Evolutionary conservation across 805 yeast genomes (phyloP).

Genomic region (Hanseniaspora pseudoguilliermondii): DNA sequence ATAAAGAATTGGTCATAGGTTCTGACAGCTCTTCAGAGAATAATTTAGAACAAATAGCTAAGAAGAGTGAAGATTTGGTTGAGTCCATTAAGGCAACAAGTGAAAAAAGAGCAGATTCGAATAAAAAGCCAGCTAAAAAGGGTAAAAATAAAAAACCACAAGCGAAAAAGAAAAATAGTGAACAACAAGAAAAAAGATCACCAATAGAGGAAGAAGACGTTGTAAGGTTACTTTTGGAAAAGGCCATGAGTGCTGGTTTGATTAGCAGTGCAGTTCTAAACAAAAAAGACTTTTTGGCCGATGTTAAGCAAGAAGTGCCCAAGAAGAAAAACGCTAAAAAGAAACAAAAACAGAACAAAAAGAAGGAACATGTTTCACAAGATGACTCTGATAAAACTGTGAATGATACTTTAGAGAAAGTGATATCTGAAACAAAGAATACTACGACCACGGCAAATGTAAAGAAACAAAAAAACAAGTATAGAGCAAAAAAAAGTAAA

Average conservation of each 20-base stretch:
- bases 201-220: conserved; percentile 1
- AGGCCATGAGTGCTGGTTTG: conserved; percentile 10
- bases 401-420: not conserved
- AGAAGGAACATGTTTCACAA: not conserved
- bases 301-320: not conserved
- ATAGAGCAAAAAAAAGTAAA: not conserved
- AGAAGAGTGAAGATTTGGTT: not conserved
- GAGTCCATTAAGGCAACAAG: not conserved
- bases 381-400: not conserved
- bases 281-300: not conserved
- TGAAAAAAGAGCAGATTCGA: not conserved
- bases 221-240: conserved; percentile 4
- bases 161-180: not conserved
- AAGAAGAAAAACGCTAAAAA: not conserved
- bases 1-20: not conserved
- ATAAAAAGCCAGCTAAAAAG: not conserved
- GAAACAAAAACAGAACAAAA: not conserved
- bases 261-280: not conserved
- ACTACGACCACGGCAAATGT: not conserved
- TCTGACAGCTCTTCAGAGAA: not conserved
- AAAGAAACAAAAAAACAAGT: not conserved
- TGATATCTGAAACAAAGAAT: not conserved
- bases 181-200: not conserved
- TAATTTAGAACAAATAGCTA: not conserved
- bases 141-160: not conserved